A percentile compares a stretch with the other conserved stretches of the same genome.
phyloP scores from a whole-genome alignment of 768 basidiomycete genomes.

The Pisolithus tinctorius region DNA sequence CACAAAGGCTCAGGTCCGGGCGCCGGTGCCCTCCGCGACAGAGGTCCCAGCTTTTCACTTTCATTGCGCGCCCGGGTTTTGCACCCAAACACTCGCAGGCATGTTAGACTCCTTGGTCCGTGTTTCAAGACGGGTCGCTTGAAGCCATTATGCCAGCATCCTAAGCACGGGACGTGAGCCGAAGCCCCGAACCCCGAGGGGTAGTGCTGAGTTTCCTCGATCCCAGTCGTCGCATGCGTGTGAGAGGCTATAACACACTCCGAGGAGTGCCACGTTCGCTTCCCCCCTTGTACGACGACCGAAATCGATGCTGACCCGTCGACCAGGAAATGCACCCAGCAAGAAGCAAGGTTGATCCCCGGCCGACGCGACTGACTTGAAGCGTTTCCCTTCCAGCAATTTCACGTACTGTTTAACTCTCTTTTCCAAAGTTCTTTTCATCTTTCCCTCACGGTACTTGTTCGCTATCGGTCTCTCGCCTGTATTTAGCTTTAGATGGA shows the following conservation, averaged over 20 bases:
- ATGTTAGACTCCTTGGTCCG: constrained; percentile 85
- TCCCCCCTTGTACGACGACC: too few species aligned
- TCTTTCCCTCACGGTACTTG: constrained; percentile 81
- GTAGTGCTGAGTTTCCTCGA: too few species aligned
- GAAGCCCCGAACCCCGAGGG: too few species aligned
- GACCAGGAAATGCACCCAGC: too few species aligned
- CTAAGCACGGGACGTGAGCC: constrained; percentile 40
- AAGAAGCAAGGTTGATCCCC: too few species aligned
- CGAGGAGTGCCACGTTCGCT: too few species aligned
- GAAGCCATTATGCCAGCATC: constrained; percentile 76
- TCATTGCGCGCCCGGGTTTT: constrained; percentile 64
- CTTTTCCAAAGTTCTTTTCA: constrained; percentile 79
- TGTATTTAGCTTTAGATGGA: constrained; percentile 31
- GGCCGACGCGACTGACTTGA: too few species aligned
- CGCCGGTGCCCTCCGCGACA: constrained; percentile 64
- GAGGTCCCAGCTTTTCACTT: constrained; percentile 64
- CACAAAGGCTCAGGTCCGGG: constrained; percentile 62
- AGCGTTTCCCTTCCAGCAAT: constrained; percentile 60
- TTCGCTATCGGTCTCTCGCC: constrained; percentile 29
- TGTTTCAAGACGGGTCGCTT: constrained; percentile 81
- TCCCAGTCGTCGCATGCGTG: too few species aligned
- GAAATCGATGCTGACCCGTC: too few species aligned
- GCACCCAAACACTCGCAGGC: constrained; percentile 75
- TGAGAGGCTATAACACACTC: too few species aligned
- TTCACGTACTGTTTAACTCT: constrained; percentile 78